phyloP scores from a whole-genome alignment of 257 asterid genomes.

The Gentiana dahurica region DNA sequence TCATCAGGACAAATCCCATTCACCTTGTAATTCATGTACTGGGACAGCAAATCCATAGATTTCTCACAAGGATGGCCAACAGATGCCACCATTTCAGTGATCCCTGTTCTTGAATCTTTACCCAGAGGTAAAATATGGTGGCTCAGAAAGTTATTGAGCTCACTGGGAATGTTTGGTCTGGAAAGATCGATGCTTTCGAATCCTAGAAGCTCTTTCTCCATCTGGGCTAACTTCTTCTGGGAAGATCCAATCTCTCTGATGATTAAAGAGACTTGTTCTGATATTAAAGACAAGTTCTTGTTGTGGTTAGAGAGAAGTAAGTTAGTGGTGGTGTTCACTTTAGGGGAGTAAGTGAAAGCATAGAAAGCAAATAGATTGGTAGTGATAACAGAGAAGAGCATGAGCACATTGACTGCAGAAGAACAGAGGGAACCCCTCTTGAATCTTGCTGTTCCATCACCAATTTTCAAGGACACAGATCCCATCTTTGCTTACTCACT shows the following conservation, averaged over 20 bases:
- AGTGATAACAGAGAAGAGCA: constrained; percentile 83
- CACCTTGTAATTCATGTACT: constrained; percentile 29
- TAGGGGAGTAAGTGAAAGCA: constrained; percentile 69
- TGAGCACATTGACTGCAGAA: constrained; percentile 69
- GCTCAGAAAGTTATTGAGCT: constrained; percentile 32
- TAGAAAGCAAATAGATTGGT: constrained; percentile 88
- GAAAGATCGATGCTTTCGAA: constrained; percentile 87
- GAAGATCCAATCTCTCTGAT: constrained; percentile 77
- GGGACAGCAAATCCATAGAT: constrained; percentile 32
- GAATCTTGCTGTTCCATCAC: constrained; percentile 98
- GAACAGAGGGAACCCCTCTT: constrained; percentile 67
- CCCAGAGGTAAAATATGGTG: constrained; percentile 66
- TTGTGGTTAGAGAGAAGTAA: constrained; percentile 11
- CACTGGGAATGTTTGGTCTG: constrained; percentile 38
- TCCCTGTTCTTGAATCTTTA: constrained; percentile 86
- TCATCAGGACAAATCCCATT: constrained; percentile 33
- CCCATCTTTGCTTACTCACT: constrained; percentile 46
- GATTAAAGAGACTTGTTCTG: constrained; percentile 61
- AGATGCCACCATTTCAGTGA: constrained; percentile 73
- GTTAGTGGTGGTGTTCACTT: constrained; percentile 8
- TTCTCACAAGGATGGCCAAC: constrained; percentile 43
- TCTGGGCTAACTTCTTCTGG: constrained; percentile 71
- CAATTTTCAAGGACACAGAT: constrained; percentile 78
- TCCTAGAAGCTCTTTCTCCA: constrained; percentile 73
- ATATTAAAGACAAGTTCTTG: constrained; percentile 52